phyloP scores from a whole-genome alignment of 352 stramenopile genomes.

The Phytophthora tubulina region DNA sequence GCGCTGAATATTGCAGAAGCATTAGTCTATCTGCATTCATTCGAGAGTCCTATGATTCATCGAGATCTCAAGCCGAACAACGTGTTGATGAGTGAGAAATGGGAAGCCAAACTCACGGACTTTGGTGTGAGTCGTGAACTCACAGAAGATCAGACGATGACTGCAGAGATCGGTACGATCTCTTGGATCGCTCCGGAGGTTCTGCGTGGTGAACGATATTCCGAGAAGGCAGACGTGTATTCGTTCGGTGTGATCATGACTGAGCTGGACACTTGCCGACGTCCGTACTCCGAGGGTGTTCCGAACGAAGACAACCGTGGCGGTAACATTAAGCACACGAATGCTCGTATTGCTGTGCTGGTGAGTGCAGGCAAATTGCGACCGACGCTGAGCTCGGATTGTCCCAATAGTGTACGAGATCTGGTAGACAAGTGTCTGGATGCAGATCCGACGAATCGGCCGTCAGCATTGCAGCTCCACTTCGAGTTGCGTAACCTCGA shows the following conservation, averaged over 20 bases:
- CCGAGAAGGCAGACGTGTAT: constrained; percentile 80
- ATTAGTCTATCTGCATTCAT: constrained; percentile 60
- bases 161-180: constrained; percentile 64
- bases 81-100: constrained; percentile 54
- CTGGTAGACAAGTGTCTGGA: constrained; percentile 64
- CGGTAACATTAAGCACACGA: constrained; percentile 43
- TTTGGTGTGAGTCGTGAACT: constrained; percentile 63
- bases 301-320: constrained; percentile 35
- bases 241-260: constrained; percentile 74
- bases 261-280: constrained; percentile 60
- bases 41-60: constrained; percentile 59
- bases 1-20: constrained; percentile 54
- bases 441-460: constrained; percentile 53
- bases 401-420: constrained; percentile 51
- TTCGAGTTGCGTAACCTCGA: constrained; percentile 65
- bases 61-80: constrained; percentile 67
- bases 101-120: constrained; percentile 64
- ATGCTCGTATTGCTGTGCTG: constrained; percentile 63
- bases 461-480: constrained; percentile 72
- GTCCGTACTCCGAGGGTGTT: constrained; percentile 45
- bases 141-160: constrained; percentile 49
- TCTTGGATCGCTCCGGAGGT: constrained; percentile 82
- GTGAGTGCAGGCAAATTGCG: constrained; percentile 60
- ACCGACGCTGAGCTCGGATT: constrained; percentile 55
- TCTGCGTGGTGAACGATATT: constrained; percentile 65